These are phyloP conservation scores for Fusarium sp. DNA, from an alignment of 2,329 filamentous ascomycete genomes.

Conservation along the genomic window DNA sequence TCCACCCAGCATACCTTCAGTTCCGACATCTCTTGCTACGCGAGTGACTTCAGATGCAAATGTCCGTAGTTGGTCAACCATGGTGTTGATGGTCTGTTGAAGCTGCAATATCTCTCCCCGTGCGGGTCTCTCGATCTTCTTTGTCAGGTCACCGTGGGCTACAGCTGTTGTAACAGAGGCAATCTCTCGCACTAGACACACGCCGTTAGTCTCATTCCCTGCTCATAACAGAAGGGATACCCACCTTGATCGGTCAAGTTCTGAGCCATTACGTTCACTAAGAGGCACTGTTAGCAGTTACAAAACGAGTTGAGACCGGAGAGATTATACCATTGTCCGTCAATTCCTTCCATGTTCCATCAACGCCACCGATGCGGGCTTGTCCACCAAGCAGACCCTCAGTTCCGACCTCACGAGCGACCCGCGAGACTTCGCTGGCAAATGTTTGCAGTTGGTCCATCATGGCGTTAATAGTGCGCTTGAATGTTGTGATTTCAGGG, in stretches of 20 bases:
- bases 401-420: slow-evolving; percentile 95
- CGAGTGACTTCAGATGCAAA: slow-evolving; percentile 88
- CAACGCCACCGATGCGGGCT: slow-evolving; percentile 91
- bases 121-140: slow-evolving; percentile 85
- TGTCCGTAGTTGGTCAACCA: slow-evolving; percentile 87
- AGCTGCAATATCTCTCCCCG: slow-evolving; percentile 85
- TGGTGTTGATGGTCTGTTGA: slow-evolving; percentile 89
- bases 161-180: slow-evolving; percentile 87
- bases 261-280: slow-evolving; percentile 86
- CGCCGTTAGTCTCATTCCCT: slow-evolving; percentile 20
- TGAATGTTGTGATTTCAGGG: slow-evolving; percentile 97
- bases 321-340: slow-evolving; percentile 78
- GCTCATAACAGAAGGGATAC: slow-evolving; percentile 12
- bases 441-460: slow-evolving; percentile 98
- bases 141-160: slow-evolving; percentile 83
- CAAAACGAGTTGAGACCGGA: background rate
- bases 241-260: slow-evolving; percentile 81
- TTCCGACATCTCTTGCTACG: slow-evolving; percentile 85
- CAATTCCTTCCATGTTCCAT: slow-evolving; percentile 97
- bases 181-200: slow-evolving; percentile 77
- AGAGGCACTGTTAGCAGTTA: slow-evolving; percentile 17
- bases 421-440: slow-evolving; percentile 93
- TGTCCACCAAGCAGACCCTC: slow-evolving; percentile 95
- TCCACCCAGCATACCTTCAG: slow-evolving; percentile 84
- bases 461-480: slow-evolving; percentile 98